These are phyloP conservation scores for Fusarium haematococcum DNA, from an alignment of 2,329 filamentous ascomycete genomes.

Conservation along the genomic window DNA sequence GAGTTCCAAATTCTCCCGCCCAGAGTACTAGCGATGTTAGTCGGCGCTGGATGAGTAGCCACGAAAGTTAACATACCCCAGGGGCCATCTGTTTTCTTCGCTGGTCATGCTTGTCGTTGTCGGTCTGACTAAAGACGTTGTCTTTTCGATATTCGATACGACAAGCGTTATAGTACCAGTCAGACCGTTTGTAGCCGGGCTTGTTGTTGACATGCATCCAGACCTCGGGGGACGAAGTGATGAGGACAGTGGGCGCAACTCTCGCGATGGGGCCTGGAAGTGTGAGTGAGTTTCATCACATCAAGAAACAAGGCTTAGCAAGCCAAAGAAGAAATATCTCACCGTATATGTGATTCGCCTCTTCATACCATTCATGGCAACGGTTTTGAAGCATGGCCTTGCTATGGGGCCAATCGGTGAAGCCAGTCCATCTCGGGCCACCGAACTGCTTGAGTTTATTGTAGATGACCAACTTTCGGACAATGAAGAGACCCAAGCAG, in stretches of 20 bases:
- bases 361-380: slow-evolving; percentile 24
- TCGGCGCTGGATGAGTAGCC: rapidly evolving
- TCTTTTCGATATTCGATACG: slow-evolving; percentile 62
- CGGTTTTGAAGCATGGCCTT: slow-evolving; percentile 10
- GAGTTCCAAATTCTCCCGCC: slow-evolving; percentile 64
- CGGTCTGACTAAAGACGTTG: slow-evolving; percentile 64
- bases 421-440: slow-evolving; percentile 5
- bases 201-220: slow-evolving; percentile 57
- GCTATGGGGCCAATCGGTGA: slow-evolving; percentile 20
- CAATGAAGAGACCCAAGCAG: neutral
- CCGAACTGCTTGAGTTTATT: slow-evolving; percentile 13
- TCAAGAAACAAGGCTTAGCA: rapidly evolving
- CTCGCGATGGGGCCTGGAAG: slow-evolving; percentile 46
- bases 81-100: slow-evolving; percentile 62
- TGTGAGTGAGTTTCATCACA: neutral
- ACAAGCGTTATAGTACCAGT: slow-evolving; percentile 59
- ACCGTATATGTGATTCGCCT: slow-evolving; percentile 23
- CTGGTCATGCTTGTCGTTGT: slow-evolving; percentile 59
- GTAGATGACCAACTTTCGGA: neutral
- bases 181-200: slow-evolving; percentile 54
- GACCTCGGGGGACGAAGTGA: slow-evolving; percentile 62
- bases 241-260: slow-evolving; percentile 59
- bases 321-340: neutral
- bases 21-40: slow-evolving; percentile 59
- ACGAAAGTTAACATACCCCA: slow-evolving; percentile 53